Conservation (phyloP, 805 yeast genomes). For the Metschnikowia hibisci region DNA sequence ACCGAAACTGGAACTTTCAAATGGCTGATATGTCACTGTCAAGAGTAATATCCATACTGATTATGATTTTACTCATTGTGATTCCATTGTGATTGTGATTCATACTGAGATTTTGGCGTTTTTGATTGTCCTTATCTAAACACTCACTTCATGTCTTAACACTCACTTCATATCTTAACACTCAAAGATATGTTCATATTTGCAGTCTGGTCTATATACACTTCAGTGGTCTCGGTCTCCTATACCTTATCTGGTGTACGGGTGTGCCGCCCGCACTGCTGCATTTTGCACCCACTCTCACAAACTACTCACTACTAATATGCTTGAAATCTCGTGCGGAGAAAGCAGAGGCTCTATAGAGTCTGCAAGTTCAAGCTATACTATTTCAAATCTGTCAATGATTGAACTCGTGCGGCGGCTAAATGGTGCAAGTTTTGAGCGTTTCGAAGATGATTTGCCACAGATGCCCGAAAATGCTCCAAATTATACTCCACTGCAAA, state of each 20-base stretch:
- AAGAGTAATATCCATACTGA: too few relatives aligned
- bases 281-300: conserved; percentile 8
- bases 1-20: too few relatives aligned
- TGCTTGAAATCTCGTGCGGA: neutral
- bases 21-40: too few relatives aligned
- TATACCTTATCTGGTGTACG: conserved; percentile 7
- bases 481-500: neutral
- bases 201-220: too few relatives aligned
- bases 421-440: conserved; percentile 6
- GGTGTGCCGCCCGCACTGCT: conserved; percentile 4
- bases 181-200: too few relatives aligned
- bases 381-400: conserved; percentile 15
- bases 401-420: conserved; percentile 14
- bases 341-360: conserved; percentile 2
- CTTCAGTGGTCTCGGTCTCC: neutral
- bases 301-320: neutral
- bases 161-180: too few relatives aligned
- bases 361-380: conserved; percentile 5
- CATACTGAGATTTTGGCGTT: too few relatives aligned
- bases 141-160: too few relatives aligned
- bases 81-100: too few relatives aligned
- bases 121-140: too few relatives aligned
- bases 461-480: neutral
- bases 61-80: too few relatives aligned
- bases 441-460: neutral